Conservation (phyloP, 495 filamentous ascomycete genomes). For the Filosporella fistucella region DNA sequence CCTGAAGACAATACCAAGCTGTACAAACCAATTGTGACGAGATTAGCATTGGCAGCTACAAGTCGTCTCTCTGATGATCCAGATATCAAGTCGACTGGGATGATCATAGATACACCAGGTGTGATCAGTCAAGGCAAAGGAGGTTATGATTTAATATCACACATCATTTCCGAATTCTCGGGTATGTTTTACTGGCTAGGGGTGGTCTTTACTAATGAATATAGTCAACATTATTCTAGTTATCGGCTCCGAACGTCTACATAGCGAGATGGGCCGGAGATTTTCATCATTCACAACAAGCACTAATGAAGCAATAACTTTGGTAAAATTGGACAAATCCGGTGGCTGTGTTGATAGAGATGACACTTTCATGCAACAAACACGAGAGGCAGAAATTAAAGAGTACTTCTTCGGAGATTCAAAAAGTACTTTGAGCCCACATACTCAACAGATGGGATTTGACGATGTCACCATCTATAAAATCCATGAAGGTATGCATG, state of each 20-base stretch:
- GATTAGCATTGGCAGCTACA: slow-evolving; percentile 74
- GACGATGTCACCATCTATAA: slow-evolving; percentile 67
- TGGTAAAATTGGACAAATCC: slow-evolving; percentile 79
- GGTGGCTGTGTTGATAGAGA: slow-evolving; percentile 85
- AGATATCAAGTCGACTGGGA: slow-evolving; percentile 62
- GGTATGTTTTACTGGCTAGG: slow-evolving; percentile 37
- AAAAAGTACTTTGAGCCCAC: slow-evolving; percentile 75
- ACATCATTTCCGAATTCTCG: slow-evolving; percentile 84
- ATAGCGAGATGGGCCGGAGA: slow-evolving; percentile 69
- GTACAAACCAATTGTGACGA: slow-evolving; percentile 68
- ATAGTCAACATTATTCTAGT: slow-evolving; percentile 75
- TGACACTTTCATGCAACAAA: slow-evolving; percentile 63
- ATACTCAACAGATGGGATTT: slow-evolving; percentile 75
- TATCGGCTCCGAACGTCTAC: slow-evolving; percentile 77
- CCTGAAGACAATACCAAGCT: slow-evolving; percentile 70
- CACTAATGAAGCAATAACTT: slow-evolving; percentile 54
- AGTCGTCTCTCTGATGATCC: slow-evolving; percentile 76
- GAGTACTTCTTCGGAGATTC: slow-evolving; percentile 91
- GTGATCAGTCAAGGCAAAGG: slow-evolving; percentile 56
- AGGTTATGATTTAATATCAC: slow-evolving; percentile 69
- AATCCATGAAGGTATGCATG: slow-evolving; percentile 45
- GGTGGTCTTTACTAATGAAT: not conserved
- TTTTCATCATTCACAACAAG: slow-evolving; percentile 57
- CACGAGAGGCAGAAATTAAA: slow-evolving; percentile 69
- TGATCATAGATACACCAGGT: slow-evolving; percentile 84